These are phyloP conservation scores for Cercis canadensis DNA, from an alignment of 306 rosid species.

Conservation along the genomic window DNA sequence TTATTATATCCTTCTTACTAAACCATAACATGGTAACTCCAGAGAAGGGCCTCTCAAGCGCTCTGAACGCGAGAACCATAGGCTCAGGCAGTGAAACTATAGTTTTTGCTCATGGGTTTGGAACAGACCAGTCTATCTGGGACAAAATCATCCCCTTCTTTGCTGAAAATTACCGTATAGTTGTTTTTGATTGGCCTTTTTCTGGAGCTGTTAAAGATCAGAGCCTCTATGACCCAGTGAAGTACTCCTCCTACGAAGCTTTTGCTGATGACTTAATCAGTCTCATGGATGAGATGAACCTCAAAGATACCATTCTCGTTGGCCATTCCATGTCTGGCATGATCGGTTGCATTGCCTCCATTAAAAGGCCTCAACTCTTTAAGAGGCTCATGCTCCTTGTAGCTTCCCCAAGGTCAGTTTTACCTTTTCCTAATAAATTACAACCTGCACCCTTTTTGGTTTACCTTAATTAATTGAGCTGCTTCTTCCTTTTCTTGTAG, in stretches of 20 bases:
- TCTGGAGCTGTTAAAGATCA: slow-evolving; percentile 59
- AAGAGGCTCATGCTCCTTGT: slow-evolving; percentile 68
- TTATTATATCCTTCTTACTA: background rate
- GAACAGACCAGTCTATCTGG: slow-evolving; percentile 89
- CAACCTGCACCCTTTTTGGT: too few relatives aligned
- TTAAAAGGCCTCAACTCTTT: slow-evolving; percentile 78
- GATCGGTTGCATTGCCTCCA: slow-evolving; percentile 90
- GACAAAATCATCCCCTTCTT: slow-evolving; percentile 67
- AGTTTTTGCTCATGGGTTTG: slow-evolving; percentile 89
- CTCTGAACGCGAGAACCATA: slow-evolving; percentile 54
- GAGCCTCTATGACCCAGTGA: slow-evolving; percentile 57
- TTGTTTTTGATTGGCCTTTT: slow-evolving; percentile 86
- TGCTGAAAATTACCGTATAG: slow-evolving; percentile 42
- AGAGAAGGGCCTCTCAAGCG: slow-evolving; percentile 41
- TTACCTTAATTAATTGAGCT: background rate
- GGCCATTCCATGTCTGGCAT: slow-evolving; percentile 98
- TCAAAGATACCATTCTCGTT: slow-evolving; percentile 54
- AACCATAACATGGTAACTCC: slow-evolving; percentile 40
- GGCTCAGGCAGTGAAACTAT: slow-evolving; percentile 58
- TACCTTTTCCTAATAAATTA: too few relatives aligned
- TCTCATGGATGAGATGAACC: slow-evolving; percentile 59
- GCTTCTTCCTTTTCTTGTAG: background rate
- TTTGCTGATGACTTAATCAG: slow-evolving; percentile 68
- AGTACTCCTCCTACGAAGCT: slow-evolving; percentile 59
- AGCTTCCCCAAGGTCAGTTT: slow-evolving; percentile 83